Percentiles rank a stretch among this genome's conserved stretches.
phyloP scores from a whole-genome alignment of 139 green algal species.

The Nannochloris sp. region DNA sequence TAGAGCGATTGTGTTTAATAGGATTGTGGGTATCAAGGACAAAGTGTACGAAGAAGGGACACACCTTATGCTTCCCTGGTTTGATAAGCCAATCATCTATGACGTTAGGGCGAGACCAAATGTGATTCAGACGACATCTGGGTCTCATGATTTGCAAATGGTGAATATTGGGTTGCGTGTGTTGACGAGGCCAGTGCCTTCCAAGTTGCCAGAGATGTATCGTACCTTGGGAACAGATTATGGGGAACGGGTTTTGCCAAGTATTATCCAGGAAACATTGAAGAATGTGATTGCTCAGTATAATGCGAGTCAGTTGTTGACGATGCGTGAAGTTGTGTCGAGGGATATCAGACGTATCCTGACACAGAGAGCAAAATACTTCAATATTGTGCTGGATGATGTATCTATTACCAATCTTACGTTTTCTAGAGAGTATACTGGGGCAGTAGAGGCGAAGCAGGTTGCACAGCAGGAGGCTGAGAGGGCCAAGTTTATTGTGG shows the following conservation, averaged over 20 bases:
- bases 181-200: conserved; percentile 80
- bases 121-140: conserved; percentile 82
- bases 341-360: conserved; percentile 89
- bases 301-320: conserved; percentile 96
- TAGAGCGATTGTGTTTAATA: conserved; percentile 97
- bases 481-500: conserved; percentile 92
- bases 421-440: conserved; percentile 93
- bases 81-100: conserved; percentile 94
- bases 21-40: conserved; percentile 88
- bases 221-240: conserved; percentile 83
- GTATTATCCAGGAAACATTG: conserved; percentile 80
- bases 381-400: conserved; percentile 97
- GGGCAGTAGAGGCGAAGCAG: conserved; percentile 96
- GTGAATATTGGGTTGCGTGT: conserved; percentile 97
- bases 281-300: conserved; percentile 88
- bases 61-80: conserved; percentile 96
- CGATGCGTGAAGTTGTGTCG: conserved; percentile 87
- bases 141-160: conserved; percentile 95
- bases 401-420: conserved; percentile 98
- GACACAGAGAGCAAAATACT: conserved; percentile 75
- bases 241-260: conserved; percentile 91
- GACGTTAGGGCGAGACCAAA: conserved; percentile 91
- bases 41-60: conserved; percentile 91
- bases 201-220: conserved; percentile 87
- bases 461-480: conserved; percentile 98